A percentile compares a stretch with the other conserved stretches of the same genome.
Evolutionary conservation across 371 early-diverging fungal genomes (phyloP).

Genomic region (Mucor circinelloides): DNA sequence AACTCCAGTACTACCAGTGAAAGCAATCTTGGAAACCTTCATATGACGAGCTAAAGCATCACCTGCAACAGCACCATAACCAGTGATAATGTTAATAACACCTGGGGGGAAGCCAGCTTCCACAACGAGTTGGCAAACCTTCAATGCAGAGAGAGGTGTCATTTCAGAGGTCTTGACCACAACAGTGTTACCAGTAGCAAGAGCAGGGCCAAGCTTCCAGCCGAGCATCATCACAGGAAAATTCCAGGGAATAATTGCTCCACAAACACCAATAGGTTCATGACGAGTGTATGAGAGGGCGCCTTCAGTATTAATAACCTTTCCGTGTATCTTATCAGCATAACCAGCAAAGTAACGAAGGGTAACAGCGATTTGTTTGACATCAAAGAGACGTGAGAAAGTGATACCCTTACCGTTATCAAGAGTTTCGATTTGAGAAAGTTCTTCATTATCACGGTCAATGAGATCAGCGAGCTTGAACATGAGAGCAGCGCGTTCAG

Average conservation of each 20-base stretch:
- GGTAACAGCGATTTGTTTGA: constrained; percentile 53
- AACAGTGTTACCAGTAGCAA: constrained; percentile 85
- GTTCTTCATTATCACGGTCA: constrained; percentile 43
- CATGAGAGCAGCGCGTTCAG: constrained; percentile 44
- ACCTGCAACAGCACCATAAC: constrained; percentile 46
- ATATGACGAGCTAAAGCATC: constrained; percentile 47
- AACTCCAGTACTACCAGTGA: constrained; percentile 63
- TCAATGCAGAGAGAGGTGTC: constrained; percentile 53
- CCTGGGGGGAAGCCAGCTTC: constrained; percentile 65
- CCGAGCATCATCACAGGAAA: constrained; percentile 79
- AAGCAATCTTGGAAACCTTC: constrained; percentile 59
- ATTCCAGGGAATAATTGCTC: constrained; percentile 83
- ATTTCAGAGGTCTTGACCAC: constrained; percentile 89
- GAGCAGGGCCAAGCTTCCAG: constrained; percentile 89
- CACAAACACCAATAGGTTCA: constrained; percentile 84
- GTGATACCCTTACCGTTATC: constrained; percentile 55
- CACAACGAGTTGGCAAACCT: constrained; percentile 47
- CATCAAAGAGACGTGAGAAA: constrained; percentile 56
- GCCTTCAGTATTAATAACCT: constrained; percentile 50
- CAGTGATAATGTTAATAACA: constrained; percentile 74
- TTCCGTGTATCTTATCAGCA: constrained; percentile 75
- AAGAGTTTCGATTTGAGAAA: constrained; percentile 48
- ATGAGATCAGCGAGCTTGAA: constrained; percentile 52
- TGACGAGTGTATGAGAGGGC: constrained; percentile 67
- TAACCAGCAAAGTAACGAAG: constrained; percentile 83